These are phyloP conservation scores for Pseudozyma tsukubaensis DNA, from an alignment of 1,284 basidiomycete genomes.

Conservation along the genomic window DNA sequence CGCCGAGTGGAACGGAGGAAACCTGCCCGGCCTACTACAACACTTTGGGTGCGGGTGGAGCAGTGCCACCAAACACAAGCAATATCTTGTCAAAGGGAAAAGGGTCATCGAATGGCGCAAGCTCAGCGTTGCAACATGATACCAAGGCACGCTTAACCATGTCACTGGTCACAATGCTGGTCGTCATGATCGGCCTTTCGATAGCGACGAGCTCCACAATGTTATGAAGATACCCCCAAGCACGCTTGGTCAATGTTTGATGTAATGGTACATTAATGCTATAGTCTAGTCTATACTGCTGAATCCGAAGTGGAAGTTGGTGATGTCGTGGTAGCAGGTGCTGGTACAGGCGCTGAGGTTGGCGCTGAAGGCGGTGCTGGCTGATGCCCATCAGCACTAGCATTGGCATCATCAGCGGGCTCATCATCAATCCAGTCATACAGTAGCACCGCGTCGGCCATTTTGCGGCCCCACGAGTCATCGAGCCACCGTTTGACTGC, in stretches of 20 bases:
- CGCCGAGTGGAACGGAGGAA: slow-evolving; percentile 27
- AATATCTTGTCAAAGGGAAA: slow-evolving; percentile 48
- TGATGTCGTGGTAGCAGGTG: no score
- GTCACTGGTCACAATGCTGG: background rate
- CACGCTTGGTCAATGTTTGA: background rate
- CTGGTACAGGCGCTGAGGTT: no score
- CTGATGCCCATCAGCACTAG: slow-evolving; percentile 7
- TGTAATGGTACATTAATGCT: background rate
- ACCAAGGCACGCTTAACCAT: background rate
- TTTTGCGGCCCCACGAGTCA: slow-evolving; percentile 36
- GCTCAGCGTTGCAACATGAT: background rate
- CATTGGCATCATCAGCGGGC: slow-evolving; percentile 5
- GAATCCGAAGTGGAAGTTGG: no score
- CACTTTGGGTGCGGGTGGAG: slow-evolving; percentile 25
- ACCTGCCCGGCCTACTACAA: slow-evolving; percentile 49
- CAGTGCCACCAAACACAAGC: slow-evolving; percentile 44
- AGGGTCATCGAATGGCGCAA: slow-evolving; percentile 25
- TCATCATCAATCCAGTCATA: slow-evolving; percentile 58
- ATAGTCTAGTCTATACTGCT: background rate
- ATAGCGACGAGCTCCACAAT: slow-evolving; percentile 6
- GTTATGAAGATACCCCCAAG: slow-evolving; percentile 12
- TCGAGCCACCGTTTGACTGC: slow-evolving; percentile 25
- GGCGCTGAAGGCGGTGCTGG: background rate
- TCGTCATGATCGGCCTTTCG: slow-evolving; percentile 4
- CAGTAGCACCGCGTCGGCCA: slow-evolving; percentile 49